Evolutionary conservation across 2,329 filamentous ascomycete species (phyloP), one percentile per base, ranked within the genome.

Genomic region (Aspergillus ochraceoroseus): DNA sequence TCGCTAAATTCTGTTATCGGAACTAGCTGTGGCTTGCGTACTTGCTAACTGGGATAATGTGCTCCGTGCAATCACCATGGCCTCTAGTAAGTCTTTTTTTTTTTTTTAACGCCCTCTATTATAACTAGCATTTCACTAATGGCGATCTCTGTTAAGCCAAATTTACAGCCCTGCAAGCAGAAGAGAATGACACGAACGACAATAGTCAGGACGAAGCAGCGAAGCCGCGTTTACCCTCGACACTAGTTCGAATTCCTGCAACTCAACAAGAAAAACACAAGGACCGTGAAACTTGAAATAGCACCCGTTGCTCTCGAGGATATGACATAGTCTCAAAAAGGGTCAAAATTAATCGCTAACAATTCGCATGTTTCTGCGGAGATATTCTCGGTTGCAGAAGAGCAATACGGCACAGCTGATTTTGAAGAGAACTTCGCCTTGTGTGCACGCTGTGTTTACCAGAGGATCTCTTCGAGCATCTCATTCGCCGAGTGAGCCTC

Each of bases 1-100:
- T 17, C 27, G 14, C 25, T 36, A 43, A 26, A 31, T 29, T 13
- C 44, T 32, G 9, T 18, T 30, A 5, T 28, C 41, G 8, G n/a
- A 22, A 9, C 9, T 58, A 78, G 78, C 78, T 46, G 76, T 83
- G 42, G 79, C 79, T 39, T 76, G 75, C 31, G 79, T 83, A n/a
- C 69, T 83, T 55, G 74, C 76, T 26, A 83, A 82, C 56, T 83
- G 79, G 79, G 75, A 79, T 38, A 80, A 78, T 52, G 79, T 83
- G 18, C 61, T 83, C 33, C 67, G 76, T 36, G 78, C 79, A 30
- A 80, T 83, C 44, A 72, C 73, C 46, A 80, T 83, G 72, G 79
- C 79, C 39, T 80, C 76, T 38, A 70, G 77, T 80, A 70, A 65
- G 74, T 65, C 15, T 12, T 19, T 15, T 14, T 13, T 20, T 23